Conservation (phyloP, 495 filamentous ascomycete genomes). For the Penicillium atrosanguineum region DNA sequence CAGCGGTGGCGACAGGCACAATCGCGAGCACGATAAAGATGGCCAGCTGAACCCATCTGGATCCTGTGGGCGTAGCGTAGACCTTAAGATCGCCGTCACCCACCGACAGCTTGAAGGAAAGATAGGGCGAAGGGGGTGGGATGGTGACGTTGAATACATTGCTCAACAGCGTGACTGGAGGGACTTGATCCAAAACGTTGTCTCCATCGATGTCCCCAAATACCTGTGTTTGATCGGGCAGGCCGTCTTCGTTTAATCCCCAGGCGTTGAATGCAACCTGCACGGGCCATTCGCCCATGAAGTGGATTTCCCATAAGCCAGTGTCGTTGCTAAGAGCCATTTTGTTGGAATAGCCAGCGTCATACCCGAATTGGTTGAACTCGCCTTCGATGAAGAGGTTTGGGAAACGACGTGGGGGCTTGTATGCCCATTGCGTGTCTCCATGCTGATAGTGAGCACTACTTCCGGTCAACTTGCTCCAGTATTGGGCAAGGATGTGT, state of each 20-base stretch:
- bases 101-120: constrained; percentile 54
- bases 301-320: constrained; percentile 58
- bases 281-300: constrained; percentile 64
- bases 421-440: constrained; percentile 43
- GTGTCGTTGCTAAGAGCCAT: constrained; percentile 47
- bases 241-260: constrained; percentile 65
- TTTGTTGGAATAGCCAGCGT: constrained; percentile 56
- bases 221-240: constrained; percentile 57
- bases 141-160: constrained; percentile 61
- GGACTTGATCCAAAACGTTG: constrained; percentile 59
- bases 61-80: constrained; percentile 53
- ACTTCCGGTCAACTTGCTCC: constrained; percentile 60
- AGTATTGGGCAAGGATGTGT: constrained; percentile 68
- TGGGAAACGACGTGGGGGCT: constrained; percentile 51
- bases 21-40: constrained; percentile 56
- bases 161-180: constrained; percentile 53
- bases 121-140: constrained; percentile 49
- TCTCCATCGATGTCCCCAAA: constrained; percentile 61
- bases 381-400: constrained; percentile 63
- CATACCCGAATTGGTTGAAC: constrained; percentile 68
- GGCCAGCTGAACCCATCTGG: constrained; percentile 49
- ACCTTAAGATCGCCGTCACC: constrained; percentile 50
- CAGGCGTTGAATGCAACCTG: constrained; percentile 58
- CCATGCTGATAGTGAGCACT: constrained; percentile 63
- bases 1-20: constrained; percentile 51